Base-by-base conservation (phyloP, 1,139 yeast species). In the Zygoascus sp. region DNA sequence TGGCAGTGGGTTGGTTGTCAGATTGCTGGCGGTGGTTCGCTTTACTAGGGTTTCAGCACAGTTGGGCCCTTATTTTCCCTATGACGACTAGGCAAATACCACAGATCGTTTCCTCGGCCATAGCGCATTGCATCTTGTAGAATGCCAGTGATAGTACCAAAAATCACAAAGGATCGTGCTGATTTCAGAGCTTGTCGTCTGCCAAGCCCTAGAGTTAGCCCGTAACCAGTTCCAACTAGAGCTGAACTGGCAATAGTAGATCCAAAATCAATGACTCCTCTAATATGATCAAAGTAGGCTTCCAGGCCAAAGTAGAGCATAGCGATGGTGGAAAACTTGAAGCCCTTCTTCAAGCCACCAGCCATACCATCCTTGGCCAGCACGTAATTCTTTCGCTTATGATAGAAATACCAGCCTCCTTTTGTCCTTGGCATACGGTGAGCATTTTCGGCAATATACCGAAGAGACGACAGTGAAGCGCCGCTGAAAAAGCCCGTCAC, bases 401-500 rank as follows among this genome's bases (percentile, higher is more conserved):
- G 95, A 65, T 88, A 87, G 61, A 83, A 84, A 62, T 84, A 88
- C 96, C 96, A 87, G 0, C 92, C 94, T 28, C 89, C 92, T 47
- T 81, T 84, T 0, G 84, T 81, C 19, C 68, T 72, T 3, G 96
- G 96, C 51, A 88, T 68, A 41, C 96, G 66, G 60, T 87, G 96
- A 10, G 94, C 85, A 59, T 87, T 87, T 55, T 85, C 89, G 1
- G 90, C 88, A 46, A 87, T 70, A 57, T 78, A 88, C 41, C 80
- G 73, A 35, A 81, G 65, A 0, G 86, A 77, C 1, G 85, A 69
- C 4, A 63, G 56, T 50, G 74, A 74, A 55, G 79, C 78, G 1
- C 94, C 90, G 23, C 73, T 70, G 47, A 76, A 74, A 58, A 83
- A 75, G 2, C 95, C 95, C 9, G 77, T 70, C 39, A 77, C 57